These are phyloP conservation scores for Colletotrichum sojae DNA, from an alignment of 2,329 filamentous ascomycete species.

Conservation along the genomic window DNA sequence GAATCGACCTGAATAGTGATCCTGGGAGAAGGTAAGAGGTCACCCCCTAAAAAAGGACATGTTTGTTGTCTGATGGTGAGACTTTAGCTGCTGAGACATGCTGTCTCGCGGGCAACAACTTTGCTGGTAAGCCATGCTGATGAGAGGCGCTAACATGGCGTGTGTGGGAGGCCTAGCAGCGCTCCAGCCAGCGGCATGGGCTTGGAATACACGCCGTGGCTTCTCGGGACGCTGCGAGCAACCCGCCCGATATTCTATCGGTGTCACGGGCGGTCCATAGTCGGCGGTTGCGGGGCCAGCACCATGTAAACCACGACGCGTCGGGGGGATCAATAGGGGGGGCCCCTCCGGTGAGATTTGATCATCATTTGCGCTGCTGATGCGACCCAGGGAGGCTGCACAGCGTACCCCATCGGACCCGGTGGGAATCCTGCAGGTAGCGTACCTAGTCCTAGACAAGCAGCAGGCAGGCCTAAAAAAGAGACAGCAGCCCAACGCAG, in stretches of 20 bases:
- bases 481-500: not conserved
- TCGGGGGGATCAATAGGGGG: not conserved
- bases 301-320: not conserved
- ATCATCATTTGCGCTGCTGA: constrained; percentile 7
- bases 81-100: constrained; percentile 10
- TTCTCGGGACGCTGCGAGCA: constrained; percentile 26
- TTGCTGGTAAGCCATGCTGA: constrained; percentile 8
- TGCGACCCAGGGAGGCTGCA: not conserved
- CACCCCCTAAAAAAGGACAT: not conserved
- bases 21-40: not conserved
- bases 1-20: constrained; percentile 3
- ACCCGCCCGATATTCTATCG: constrained; percentile 17
- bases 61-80: constrained; percentile 6
- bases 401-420: not conserved
- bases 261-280: constrained; percentile 5
- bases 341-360: constrained; percentile 7
- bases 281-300: constrained; percentile 7
- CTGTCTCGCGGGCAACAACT: constrained; percentile 14
- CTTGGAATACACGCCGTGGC: not conserved
- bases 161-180: not conserved
- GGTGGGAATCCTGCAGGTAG: constrained; percentile 15
- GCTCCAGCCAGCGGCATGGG: not conserved
- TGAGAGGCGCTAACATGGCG: not conserved
- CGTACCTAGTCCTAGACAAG: no score
- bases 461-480: not conserved